phyloP scores from a whole-genome alignment of 768 basidiomycete genomes.

The Rhizopogon sp. region DNA sequence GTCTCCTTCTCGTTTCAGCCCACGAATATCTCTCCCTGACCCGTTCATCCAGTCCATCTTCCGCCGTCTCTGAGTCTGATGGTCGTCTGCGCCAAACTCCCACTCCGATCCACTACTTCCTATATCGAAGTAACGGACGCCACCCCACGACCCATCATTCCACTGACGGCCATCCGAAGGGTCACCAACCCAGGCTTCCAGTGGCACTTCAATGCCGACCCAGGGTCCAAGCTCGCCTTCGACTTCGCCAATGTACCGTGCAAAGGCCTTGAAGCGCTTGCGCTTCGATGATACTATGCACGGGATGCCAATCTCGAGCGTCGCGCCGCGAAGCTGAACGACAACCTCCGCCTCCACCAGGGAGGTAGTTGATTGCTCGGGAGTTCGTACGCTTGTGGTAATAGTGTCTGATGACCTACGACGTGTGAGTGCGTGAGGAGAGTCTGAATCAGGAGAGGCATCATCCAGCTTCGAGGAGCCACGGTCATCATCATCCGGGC shows the following conservation, averaged over 20 bases:
- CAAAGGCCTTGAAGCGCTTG: conserved; percentile 81
- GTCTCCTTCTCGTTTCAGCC: conserved; percentile 56
- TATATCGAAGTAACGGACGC: conserved; percentile 81
- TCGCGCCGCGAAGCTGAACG: conserved; percentile 51
- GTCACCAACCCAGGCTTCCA: conserved; percentile 47
- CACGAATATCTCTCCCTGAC: conserved; percentile 20
- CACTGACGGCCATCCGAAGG: conserved; percentile 64
- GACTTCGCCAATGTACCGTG: conserved; percentile 85
- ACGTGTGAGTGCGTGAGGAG: conserved; percentile 14
- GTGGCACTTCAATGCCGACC: conserved; percentile 88
- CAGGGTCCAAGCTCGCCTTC: conserved; percentile 78
- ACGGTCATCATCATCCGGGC: background rate
- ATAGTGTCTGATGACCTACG: conserved; percentile 23
- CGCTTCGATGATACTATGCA: conserved; percentile 85
- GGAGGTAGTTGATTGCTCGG: conserved; percentile 20
- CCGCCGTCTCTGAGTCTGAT: conserved; percentile 42
- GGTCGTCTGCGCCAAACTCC: conserved; percentile 53
- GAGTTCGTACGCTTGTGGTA: conserved; percentile 16
- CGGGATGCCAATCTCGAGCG: conserved; percentile 82
- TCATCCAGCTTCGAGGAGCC: background rate
- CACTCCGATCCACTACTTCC: conserved; percentile 52
- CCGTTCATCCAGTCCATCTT: conserved; percentile 30
- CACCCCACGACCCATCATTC: conserved; percentile 83
- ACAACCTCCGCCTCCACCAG: conserved; percentile 13
- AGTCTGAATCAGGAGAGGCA: background rate